These are phyloP conservation scores for Claviceps arundinis DNA, from an alignment of 2,329 filamentous ascomycete genomes.

Conservation along the genomic window DNA sequence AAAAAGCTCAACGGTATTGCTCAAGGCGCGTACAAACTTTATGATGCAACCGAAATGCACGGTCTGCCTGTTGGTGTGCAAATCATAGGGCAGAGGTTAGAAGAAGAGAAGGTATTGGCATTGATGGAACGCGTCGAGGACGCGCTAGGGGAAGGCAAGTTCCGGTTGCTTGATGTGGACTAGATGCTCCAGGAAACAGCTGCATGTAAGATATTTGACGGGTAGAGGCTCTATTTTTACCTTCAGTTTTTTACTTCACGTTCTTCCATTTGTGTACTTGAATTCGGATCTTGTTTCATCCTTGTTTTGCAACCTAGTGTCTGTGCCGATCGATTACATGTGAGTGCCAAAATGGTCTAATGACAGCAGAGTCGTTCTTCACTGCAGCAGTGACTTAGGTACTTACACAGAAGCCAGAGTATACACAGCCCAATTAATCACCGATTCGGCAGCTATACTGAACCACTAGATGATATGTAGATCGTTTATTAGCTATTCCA, in stretches of 20 bases:
- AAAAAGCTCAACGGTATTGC: constrained; percentile 66
- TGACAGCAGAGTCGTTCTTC: too few relatives aligned
- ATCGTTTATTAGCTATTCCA: too few relatives aligned
- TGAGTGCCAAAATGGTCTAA: too few relatives aligned
- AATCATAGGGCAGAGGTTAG: constrained; percentile 62
- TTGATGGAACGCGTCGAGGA: constrained; percentile 70
- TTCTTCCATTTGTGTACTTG: neutral
- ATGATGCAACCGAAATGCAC: constrained; percentile 71
- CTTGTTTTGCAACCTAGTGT: neutral
- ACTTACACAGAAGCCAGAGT: too few relatives aligned
- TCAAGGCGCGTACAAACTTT: constrained; percentile 71
- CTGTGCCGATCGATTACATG: too few relatives aligned
- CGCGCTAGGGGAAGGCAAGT: constrained; percentile 48
- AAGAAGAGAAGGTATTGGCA: constrained; percentile 78
- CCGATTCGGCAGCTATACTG: too few relatives aligned
- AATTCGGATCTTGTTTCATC: neutral
- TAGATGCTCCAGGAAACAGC: constrained; percentile 11
- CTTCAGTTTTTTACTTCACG: neutral
- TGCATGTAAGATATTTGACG: constrained; percentile 3
- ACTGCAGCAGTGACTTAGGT: too few relatives aligned
- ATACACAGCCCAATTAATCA: too few relatives aligned
- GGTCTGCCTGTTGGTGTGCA: constrained; percentile 80
- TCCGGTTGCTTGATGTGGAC: constrained; percentile 36
- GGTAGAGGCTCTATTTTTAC: neutral
- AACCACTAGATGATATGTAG: too few relatives aligned